Base-by-base conservation (phyloP, 176 grass and related monocot species). In the Dactylis glomerata region DNA sequence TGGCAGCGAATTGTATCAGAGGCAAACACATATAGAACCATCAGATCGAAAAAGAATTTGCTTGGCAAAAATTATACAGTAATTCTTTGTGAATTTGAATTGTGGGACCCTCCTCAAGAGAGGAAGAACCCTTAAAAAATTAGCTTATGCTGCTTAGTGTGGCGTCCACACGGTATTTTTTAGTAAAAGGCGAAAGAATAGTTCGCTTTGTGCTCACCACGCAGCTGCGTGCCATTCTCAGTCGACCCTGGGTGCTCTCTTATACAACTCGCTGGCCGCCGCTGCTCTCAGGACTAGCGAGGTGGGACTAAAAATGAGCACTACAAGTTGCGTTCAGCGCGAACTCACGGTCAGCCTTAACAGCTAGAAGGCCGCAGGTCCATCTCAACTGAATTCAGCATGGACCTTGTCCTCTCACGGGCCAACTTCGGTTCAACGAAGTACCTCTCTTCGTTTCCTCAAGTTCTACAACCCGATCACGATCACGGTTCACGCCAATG, bases 141-240 rank as follows among this genome's bases (percentile, higher is more conserved):
- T 10, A 74, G 16, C 15, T 26, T 50, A 50, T 74, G 71, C 71
- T 74, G 71, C 44, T 74, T 11, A 50, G 1, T 47, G 17, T 47
- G 26, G 40, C 40, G 17, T n/a, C 40, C 77, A 80, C 77, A 79
- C 77, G 54, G 87, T 92, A 90, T 92, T 92, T 82, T 95, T 95
- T 90, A 92, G 93, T 95, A 92, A 95, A 95, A 92, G 88, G 88
- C 88, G 88, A 95, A 95, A 92, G 82, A 92, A 88, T 90, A 92
- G 79, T 88, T 92, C 83, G 62, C 85, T 84, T 0, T 88, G 90
- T 81, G 88, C 64, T 51, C 90, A 88, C 79, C 85, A 81, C 76
- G 88, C 88, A 88, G 82, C 90, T 88, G 81, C 83, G 24, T 31
- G 44, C 3, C 1, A 12, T 5, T 8, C 1, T 1, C 0, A 0